Evolutionary conservation across 1,139 yeast genomes (phyloP).

Genomic region (Debaryomyces sp.): DNA sequence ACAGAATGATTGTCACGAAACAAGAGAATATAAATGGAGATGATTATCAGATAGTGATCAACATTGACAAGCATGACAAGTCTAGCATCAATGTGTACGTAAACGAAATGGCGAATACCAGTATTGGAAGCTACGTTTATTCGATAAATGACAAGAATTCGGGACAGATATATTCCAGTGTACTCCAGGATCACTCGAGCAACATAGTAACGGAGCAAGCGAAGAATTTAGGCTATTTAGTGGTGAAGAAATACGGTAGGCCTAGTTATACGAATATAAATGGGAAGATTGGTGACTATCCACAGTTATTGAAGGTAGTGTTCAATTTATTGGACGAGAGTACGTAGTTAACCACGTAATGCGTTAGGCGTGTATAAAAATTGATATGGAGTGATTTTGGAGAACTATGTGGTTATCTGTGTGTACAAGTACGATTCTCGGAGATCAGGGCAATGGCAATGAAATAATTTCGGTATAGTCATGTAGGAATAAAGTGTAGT

Average conservation of each 20-base stretch:
- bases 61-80: constrained; percentile 6
- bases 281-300: constrained; percentile 11
- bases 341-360: background rate
- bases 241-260: constrained; percentile 17
- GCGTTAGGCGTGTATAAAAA: background rate
- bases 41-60: constrained; percentile 12
- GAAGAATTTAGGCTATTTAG: constrained; percentile 14
- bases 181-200: constrained; percentile 12
- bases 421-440: background rate
- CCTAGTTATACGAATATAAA: constrained; percentile 20
- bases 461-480: background rate
- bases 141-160: constrained; percentile 13
- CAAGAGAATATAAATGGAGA: constrained; percentile 9
- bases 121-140: constrained; percentile 21
- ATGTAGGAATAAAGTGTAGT: background rate
- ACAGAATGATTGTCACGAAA: constrained; percentile 1
- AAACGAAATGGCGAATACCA: constrained; percentile 15
- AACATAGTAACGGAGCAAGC: constrained; percentile 13
- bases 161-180: constrained; percentile 15
- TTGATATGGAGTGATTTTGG: background rate
- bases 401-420: background rate
- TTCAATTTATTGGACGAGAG: constrained; percentile 2
- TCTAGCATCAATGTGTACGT: constrained; percentile 20
- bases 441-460: background rate
- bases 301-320: background rate